Evolutionary conservation across 768 basidiomycete genomes (phyloP), one percentile per base, ranked within the genome.

Genomic region (Suillus plorans): DNA sequence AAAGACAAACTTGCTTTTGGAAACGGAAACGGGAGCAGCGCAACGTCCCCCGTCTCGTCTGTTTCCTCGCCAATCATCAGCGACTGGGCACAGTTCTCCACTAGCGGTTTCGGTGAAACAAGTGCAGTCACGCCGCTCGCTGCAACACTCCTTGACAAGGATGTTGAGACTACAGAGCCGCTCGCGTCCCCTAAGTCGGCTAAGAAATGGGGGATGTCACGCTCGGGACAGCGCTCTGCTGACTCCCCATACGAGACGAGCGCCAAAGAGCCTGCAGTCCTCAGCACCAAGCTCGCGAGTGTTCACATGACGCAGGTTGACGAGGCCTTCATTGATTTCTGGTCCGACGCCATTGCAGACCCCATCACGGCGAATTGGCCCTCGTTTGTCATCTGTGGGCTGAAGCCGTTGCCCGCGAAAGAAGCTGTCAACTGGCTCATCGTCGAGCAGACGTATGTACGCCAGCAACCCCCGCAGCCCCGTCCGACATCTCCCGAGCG

Each of bases 301-400:
- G 69, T 75, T 9, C 69, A 70, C 10, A 67, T 85, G 42, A 76
- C 87, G n/a, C 82, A 86, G 65, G 71, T 94, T 13, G 92, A 94
- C 69, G 91, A 93, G 69, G 90, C 91, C 1, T 93, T 94, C 73
- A 77, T 92, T 62, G 91, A 94, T 73, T 92, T 92, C 72, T 93
- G 91, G 90, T 84, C 81, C 60, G 91, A 94, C 70, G 84, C 90
- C 2, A 71, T 92, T 39, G 77, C 88, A 18, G 91, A 94, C 69
- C 86, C 89, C 20, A 82, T 91, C 64, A 79, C 89, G 0, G 73
- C 80, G 1, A 74, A 78, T 50, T 92, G 88, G 90, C 91, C 90
- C 14, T 77, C 81, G 5, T 91, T 92, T 68, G 83, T 89, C 47
- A 72, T 93, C 16, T 90, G 89, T 73, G 88, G 88, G 72, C 82